phyloP scores from a whole-genome alignment of 225 moss, liverwort and hornwort species.

The Marchantia polymorpha region DNA sequence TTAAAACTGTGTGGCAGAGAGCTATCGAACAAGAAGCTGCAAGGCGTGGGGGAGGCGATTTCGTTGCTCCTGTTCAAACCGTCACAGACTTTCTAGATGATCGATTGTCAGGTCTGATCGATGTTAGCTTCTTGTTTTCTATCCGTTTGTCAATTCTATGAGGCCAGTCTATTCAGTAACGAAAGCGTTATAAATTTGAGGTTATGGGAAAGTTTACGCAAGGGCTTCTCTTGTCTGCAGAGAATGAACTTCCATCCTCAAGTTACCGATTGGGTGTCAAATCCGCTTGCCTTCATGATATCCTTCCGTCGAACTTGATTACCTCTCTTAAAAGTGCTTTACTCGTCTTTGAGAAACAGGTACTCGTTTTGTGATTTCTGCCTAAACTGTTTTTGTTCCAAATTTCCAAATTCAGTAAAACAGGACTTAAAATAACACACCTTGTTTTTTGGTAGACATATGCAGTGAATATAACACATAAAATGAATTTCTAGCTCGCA shows the following conservation, averaged over 20 bases:
- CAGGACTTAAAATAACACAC: too few relatives aligned
- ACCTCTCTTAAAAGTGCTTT: conserved; percentile 72
- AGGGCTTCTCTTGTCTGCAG: conserved; percentile 29
- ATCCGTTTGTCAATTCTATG: not conserved
- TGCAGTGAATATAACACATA: too few relatives aligned
- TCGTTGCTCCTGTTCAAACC: conserved; percentile 82
- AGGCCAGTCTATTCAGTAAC: not conserved
- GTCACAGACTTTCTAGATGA: conserved; percentile 87
- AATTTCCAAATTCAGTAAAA: too few relatives aligned
- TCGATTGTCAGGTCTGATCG: conserved; percentile 55
- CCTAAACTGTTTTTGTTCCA: not conserved
- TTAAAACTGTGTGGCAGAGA: conserved; percentile 42
- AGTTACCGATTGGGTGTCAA: conserved; percentile 92
- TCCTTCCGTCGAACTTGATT: conserved; percentile 72
- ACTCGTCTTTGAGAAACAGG: conserved; percentile 69
- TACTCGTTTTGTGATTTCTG: conserved; percentile 18
- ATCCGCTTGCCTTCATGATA: conserved; percentile 63
- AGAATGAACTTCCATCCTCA: conserved; percentile 64
- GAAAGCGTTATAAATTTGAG: not conserved
- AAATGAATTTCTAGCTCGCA: too few relatives aligned
- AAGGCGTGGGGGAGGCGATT: conserved; percentile 77
- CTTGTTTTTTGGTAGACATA: too few relatives aligned
- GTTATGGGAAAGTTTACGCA: not conserved
- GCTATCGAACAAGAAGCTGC: conserved; percentile 80
- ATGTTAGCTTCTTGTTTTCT: not conserved